phyloP scores from a whole-genome alignment of 768 basidiomycete genomes.

The Leccinum fibrillosum region DNA sequence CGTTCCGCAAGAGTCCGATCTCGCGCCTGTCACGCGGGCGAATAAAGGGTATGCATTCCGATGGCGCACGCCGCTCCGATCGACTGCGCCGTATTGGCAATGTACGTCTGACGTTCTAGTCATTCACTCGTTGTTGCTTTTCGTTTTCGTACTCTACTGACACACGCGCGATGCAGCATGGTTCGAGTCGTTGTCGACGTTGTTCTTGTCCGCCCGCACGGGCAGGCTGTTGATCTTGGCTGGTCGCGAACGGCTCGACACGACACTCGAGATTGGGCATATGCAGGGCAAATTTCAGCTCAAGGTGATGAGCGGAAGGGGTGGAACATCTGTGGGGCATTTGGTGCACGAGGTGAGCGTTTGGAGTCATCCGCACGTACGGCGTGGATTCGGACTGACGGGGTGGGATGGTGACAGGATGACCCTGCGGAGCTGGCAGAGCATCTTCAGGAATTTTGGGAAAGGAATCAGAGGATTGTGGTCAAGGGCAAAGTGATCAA shows the following conservation, averaged over 20 bases:
- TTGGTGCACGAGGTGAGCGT: constrained; percentile 84
- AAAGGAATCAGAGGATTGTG: constrained; percentile 72
- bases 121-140: not conserved
- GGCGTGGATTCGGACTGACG: not conserved
- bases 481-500: constrained; percentile 49
- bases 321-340: constrained; percentile 67
- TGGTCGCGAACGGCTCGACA: constrained; percentile 90
- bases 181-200: constrained; percentile 80
- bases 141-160: constrained; percentile 2
- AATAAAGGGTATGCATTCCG: constrained; percentile 37
- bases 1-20: constrained; percentile 41
- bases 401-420: constrained; percentile 50
- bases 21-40: constrained; percentile 26
- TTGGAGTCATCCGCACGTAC: not conserved
- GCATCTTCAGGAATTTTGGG: constrained; percentile 87
- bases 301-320: constrained; percentile 62
- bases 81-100: constrained; percentile 87
- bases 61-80: constrained; percentile 84
- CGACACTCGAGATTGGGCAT: constrained; percentile 92
- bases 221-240: constrained; percentile 90
- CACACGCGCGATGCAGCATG: constrained; percentile 56
- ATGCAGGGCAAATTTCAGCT: constrained; percentile 98
- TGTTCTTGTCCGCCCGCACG: constrained; percentile 72
- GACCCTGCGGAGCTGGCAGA: constrained; percentile 79
- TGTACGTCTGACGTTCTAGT: constrained; percentile 46